phyloP scores from a whole-genome alignment of 495 filamentous ascomycete species.

The Umbilicaria muhlenbergii region DNA sequence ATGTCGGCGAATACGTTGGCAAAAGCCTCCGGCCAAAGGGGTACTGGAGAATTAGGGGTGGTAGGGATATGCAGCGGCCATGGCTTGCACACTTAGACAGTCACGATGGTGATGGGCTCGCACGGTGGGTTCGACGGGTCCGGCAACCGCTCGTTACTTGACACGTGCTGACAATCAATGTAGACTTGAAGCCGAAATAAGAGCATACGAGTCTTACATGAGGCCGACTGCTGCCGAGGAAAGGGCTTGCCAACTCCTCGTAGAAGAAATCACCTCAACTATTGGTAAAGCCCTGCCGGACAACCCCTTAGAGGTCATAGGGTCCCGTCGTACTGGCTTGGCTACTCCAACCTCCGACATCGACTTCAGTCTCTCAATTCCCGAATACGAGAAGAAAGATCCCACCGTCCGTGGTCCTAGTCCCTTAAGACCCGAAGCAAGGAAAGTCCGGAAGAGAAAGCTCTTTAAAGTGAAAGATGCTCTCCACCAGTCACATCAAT shows the following conservation, averaged over 20 bases:
- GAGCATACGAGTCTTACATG: slow-evolving; percentile 29
- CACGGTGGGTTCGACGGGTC: no score
- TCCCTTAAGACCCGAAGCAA: slow-evolving; percentile 17
- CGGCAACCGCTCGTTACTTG: no score
- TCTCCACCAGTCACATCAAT: slow-evolving; percentile 6
- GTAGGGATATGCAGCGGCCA: neutral
- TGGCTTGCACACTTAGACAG: slow-evolving; percentile 8
- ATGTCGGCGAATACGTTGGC: slow-evolving; percentile 1
- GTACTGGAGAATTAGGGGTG: no score
- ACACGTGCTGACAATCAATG: neutral
- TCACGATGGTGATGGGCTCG: neutral
- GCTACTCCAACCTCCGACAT: slow-evolving; percentile 34
- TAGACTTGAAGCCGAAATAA: slow-evolving; percentile 30
- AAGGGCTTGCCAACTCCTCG: slow-evolving; percentile 14
- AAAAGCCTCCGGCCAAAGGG: neutral
- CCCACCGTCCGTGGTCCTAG: slow-evolving; percentile 18
- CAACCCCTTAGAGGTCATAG: slow-evolving; percentile 25
- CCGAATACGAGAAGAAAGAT: slow-evolving; percentile 10
- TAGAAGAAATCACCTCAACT: slow-evolving; percentile 13
- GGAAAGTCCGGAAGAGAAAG: slow-evolving; percentile 9
- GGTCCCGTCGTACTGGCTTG: slow-evolving; percentile 38
- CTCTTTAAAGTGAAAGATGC: slow-evolving; percentile 13
- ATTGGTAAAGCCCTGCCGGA: slow-evolving; percentile 13
- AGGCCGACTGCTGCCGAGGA: slow-evolving; percentile 21
- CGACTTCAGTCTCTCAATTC: slow-evolving; percentile 24